Evolutionary conservation across 768 basidiomycete species (phyloP), one percentile per base, ranked within the genome.

Genomic region (Lactarius vividus): DNA sequence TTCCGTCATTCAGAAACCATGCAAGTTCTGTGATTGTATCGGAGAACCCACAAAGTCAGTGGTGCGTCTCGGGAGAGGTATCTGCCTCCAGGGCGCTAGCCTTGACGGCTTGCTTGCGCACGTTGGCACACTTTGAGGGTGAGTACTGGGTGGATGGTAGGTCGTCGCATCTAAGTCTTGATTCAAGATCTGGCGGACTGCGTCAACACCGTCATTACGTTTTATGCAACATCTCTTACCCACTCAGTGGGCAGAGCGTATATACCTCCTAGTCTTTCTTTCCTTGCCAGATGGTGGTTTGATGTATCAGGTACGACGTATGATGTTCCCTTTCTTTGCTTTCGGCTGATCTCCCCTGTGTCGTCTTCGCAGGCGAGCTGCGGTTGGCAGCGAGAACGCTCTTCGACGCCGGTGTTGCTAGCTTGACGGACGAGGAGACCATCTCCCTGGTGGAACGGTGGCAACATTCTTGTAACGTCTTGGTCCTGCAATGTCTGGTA

Each of bases 231-330:
- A 0, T 88, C 91, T 2, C 78, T 98, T 33, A 81, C 84, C 1
- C 78, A 83, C 20, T 77, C 77, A 9, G 82, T 92, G 15, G 92
- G 92, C 1, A 71, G 78, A 0, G 72, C 74, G 2, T 96, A 87
- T 71, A 80, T 85, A 60, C 74, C 84, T 6, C 91, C 96, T 0
- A 88, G 86, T 66, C 79, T 97, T 6, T 81, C 86, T 2, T 87
- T 84, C 70, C 80, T 97, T 53, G 92, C 89, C 9, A 79, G 77
- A 20, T 83, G 83, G 70, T 96, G 94, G 88, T 85, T 95, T 39
- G 85, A 89, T 71, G 79, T 85, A 9, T 86, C 86, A 2, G 81
- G 94, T 96, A 73, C 63, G 85, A 70, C 3, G 0, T 52, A 59
- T 18, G 23, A 39, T 9, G 49, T 52, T 20, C 18, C 20, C 29